Evolutionary conservation across 495 filamentous ascomycete genomes (phyloP).

Genomic region (Aspergillus indologenus): DNA sequence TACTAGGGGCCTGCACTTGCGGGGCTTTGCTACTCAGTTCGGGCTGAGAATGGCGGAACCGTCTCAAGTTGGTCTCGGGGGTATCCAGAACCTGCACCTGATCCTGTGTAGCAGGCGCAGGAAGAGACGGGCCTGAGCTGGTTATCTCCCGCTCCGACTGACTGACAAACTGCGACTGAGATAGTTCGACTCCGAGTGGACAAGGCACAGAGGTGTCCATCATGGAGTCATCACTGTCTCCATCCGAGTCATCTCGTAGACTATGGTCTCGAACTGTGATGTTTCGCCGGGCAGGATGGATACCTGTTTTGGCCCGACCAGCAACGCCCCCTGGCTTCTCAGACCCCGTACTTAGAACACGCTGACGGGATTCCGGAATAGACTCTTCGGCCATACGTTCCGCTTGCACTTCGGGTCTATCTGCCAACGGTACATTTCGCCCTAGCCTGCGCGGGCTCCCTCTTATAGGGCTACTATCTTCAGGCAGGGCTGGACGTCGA

Average conservation of each 20-base stretch:
- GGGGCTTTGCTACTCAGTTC: neutral
- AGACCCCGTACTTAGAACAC: neutral
- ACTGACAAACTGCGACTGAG: constrained; percentile 25
- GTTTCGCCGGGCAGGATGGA: neutral
- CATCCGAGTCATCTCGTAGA: constrained; percentile 20
- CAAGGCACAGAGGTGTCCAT: constrained; percentile 53
- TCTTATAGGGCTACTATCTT: constrained; percentile 28
- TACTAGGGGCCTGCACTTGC: constrained; percentile 1
- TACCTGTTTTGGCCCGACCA: neutral
- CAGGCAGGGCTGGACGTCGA: constrained; percentile 17
- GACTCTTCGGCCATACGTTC: neutral
- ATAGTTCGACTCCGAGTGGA: constrained; percentile 37
- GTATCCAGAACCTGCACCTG: constrained; percentile 40
- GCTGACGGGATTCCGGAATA: neutral
- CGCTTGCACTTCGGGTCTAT: neutral
- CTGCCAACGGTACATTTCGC: neutral
- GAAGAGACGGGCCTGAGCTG: constrained; percentile 28
- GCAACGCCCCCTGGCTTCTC: neutral
- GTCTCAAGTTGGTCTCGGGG: constrained; percentile 21
- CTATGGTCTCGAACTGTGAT: neutral
- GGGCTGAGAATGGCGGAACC: constrained; percentile 7
- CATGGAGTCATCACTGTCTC: constrained; percentile 45
- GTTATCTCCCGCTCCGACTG: constrained; percentile 26
- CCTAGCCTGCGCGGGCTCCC: neutral
- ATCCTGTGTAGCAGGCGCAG: constrained; percentile 14